Percentiles rank a stretch among this genome's conserved stretches.
These are phyloP conservation scores for Silybum marianum DNA, from an alignment of 129 eudicot genomes.

Conservation along the genomic window DNA sequence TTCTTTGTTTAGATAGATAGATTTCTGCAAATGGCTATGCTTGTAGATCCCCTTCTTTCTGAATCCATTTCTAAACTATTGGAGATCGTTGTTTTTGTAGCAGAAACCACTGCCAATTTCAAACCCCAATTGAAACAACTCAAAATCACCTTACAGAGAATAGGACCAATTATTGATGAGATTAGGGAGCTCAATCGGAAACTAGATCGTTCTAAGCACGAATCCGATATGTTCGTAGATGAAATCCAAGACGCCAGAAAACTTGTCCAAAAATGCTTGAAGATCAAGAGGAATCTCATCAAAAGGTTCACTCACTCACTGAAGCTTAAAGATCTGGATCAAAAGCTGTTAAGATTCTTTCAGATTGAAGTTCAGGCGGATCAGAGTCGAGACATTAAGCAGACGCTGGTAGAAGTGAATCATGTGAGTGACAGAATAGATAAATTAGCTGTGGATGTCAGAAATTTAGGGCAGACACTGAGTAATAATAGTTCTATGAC, in stretches of 20 bases:
- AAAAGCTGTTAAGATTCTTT: constrained; percentile 17
- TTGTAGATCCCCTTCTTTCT: constrained; percentile 11
- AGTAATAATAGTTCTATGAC: background rate
- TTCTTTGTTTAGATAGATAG: too few relatives aligned
- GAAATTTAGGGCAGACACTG: background rate
- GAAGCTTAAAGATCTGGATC: constrained; percentile 14
- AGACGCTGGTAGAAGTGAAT: constrained; percentile 7
- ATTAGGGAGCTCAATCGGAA: background rate
- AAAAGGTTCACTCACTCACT: constrained; percentile 25
- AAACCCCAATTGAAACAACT: constrained; percentile 17
- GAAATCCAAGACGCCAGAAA: constrained; percentile 23
- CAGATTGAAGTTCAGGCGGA: constrained; percentile 31
- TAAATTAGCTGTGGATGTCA: background rate
- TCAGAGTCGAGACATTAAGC: constrained; percentile 21
- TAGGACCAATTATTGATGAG: constrained; percentile 9
- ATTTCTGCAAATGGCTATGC: background rate
- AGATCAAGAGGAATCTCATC: constrained; percentile 15
- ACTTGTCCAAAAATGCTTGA: constrained; percentile 21
- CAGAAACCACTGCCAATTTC: constrained; percentile 16
- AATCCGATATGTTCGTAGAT: background rate
- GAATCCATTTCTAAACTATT: constrained; percentile 15
- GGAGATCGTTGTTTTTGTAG: background rate
- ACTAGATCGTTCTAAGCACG: background rate
- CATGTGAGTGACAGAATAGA: background rate
- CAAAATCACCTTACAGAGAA: background rate